Conservation (phyloP, 345 rosid genomes). For the Citrus medica region DNA sequence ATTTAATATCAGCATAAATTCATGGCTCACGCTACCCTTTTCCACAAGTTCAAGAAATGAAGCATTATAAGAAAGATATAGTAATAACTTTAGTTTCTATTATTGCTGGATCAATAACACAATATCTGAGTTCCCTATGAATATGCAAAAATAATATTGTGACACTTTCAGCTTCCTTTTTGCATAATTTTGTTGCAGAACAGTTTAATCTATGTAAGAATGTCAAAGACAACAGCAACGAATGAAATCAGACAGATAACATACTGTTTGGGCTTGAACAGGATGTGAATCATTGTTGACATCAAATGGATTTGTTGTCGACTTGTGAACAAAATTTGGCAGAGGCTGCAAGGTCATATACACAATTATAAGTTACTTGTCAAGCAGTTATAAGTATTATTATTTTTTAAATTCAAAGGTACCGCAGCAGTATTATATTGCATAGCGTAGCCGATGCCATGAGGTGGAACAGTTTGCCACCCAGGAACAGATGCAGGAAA, state of each 20-base stretch:
- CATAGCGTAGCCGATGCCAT: slow-evolving; percentile 55
- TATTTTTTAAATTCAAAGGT: slow-evolving; percentile 15
- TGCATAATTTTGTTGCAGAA: not conserved
- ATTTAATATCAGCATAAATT: not conserved
- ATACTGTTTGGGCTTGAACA: slow-evolving; percentile 57
- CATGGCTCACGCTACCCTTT: not conserved
- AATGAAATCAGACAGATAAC: slow-evolving; percentile 19
- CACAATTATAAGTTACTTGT: slow-evolving; percentile 3
- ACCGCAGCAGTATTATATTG: slow-evolving; percentile 65
- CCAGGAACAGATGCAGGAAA: slow-evolving; percentile 52
- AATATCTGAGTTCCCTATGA: not conserved
- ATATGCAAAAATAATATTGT: not conserved
- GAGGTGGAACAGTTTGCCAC: slow-evolving; percentile 76
- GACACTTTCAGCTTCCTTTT: not conserved
- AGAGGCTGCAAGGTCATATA: slow-evolving; percentile 42
- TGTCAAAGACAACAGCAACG: not conserved
- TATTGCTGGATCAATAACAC: not conserved
- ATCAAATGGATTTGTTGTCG: slow-evolving; percentile 85
- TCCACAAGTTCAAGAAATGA: not conserved
- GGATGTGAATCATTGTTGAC: slow-evolving; percentile 40
- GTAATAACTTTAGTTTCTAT: not conserved
- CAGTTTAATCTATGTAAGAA: not conserved
- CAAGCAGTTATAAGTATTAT: slow-evolving; percentile 2
- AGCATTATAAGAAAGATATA: not conserved
- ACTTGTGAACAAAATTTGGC: slow-evolving; percentile 50